phyloP scores from a whole-genome alignment of 1,284 basidiomycete species.

The Austropuccinia psidii region DNA sequence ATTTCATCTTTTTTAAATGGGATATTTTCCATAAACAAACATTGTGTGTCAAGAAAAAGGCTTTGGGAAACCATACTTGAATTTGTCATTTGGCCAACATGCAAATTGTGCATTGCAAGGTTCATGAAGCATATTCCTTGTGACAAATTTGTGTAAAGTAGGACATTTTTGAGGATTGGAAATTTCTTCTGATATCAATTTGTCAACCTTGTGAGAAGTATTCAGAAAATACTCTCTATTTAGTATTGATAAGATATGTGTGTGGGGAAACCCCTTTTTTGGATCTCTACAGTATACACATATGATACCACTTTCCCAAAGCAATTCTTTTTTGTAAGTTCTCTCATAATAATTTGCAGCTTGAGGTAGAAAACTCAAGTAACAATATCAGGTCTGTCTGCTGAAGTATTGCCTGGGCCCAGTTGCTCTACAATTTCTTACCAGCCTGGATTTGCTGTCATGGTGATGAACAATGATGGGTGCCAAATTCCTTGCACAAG shows the following conservation, averaged over 20 bases:
- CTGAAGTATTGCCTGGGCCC: slow-evolving; percentile 48
- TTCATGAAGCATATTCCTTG: not conserved
- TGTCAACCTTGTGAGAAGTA: not conserved
- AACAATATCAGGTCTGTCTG: slow-evolving; percentile 53
- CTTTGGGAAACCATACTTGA: slow-evolving; percentile 52
- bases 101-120: not conserved
- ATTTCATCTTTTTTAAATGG: slow-evolving; percentile 40
- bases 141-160: not conserved
- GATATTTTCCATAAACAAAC: slow-evolving; percentile 50
- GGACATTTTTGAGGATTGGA: not conserved
- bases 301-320: not conserved
- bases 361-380: slow-evolving; percentile 52
- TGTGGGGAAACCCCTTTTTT: slow-evolving; percentile 50
- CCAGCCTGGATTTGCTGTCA: slow-evolving; percentile 54
- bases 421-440: slow-evolving; percentile 51
- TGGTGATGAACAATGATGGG: slow-evolving; percentile 52
- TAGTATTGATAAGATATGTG: slow-evolving; percentile 47
- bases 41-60: slow-evolving; percentile 47
- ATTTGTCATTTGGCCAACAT: slow-evolving; percentile 51
- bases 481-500: slow-evolving; percentile 47
- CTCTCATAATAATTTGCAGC: slow-evolving; percentile 48
- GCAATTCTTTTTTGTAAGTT: slow-evolving; percentile 35
- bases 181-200: not conserved
- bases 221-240: slow-evolving; percentile 19
- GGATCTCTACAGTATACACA: slow-evolving; percentile 49